Conservation (phyloP, 2,329 filamentous ascomycete genomes). For the Diaporthe aspalathi region DNA sequence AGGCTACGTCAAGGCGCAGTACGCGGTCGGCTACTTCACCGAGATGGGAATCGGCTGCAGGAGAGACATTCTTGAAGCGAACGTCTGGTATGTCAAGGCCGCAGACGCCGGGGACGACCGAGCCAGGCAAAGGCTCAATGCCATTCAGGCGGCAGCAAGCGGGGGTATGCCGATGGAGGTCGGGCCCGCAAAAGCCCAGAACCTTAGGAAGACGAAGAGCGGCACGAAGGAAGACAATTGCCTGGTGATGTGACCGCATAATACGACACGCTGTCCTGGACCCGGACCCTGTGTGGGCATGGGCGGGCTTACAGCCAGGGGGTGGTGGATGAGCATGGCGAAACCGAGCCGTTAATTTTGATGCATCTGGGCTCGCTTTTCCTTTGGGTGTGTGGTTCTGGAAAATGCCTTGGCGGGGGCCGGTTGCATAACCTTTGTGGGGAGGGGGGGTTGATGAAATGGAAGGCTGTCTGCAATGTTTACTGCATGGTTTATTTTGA, state of each 20-base stretch:
- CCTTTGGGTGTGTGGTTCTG: slow-evolving; percentile 30
- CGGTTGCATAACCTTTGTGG: slow-evolving; percentile 39
- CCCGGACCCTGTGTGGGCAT: neutral
- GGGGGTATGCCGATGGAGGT: slow-evolving; percentile 69
- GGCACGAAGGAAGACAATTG: slow-evolving; percentile 64
- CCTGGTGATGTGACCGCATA: slow-evolving; percentile 63
- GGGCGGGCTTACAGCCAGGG: neutral
- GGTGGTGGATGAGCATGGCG: slow-evolving; percentile 18
- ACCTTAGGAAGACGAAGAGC: slow-evolving; percentile 63
- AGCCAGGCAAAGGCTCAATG: slow-evolving; percentile 85
- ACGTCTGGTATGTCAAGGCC: slow-evolving; percentile 97
- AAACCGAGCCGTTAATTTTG: slow-evolving; percentile 18
- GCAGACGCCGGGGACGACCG: slow-evolving; percentile 92
- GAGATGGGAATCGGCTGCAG: slow-evolving; percentile 98
- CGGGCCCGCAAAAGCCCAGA: slow-evolving; percentile 56
- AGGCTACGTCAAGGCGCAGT: slow-evolving; percentile 84
- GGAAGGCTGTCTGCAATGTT: slow-evolving; percentile 35
- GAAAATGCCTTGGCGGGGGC: slow-evolving; percentile 26
- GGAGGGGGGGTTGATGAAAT: slow-evolving; percentile 15
- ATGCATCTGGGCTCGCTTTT: slow-evolving; percentile 18
- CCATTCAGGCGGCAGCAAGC: slow-evolving; percentile 85
- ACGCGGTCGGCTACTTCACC: slow-evolving; percentile 95
- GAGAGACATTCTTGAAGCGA: slow-evolving; percentile 93
- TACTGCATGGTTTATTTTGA: slow-evolving; percentile 32
- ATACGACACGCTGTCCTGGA: slow-evolving; percentile 14